Base-by-base conservation (phyloP, 129 eudicot genomes). In the Tagetes erecta region DNA sequence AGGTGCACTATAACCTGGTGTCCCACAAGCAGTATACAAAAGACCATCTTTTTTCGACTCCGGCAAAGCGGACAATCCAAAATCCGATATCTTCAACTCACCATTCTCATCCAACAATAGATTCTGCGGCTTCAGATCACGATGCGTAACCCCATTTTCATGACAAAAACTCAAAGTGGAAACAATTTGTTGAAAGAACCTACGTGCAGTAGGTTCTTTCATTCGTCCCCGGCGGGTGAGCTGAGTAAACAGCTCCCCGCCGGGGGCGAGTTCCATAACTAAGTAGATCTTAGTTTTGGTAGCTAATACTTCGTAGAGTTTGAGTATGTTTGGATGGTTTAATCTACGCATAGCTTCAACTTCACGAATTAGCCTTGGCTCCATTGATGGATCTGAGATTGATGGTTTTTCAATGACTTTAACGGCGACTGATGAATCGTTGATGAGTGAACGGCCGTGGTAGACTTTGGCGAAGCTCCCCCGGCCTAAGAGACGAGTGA, bases 401-500 rank as follows among this genome's bases (percentile, higher is more conserved):
- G 84, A 12, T 2, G 83, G 74, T 50, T 91, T 91, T 34, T 88
- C 94, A 42, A 91, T 88, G 2, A 86, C 88, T 60, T 91, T 88
- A n/a, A 91, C 75, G 2, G 95, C 97, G 0, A 85, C 90, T 20
- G 82, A 20, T 10, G 76, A 68, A 71, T 80, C 75, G 80, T 80
- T 82, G 52, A 20, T 39, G 34, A 87, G 67, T 2, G 79, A 74
- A 0, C 69, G 78, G 49, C 84, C 97, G 3, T 84, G 76, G 78
- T 86, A 91, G 13, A 92, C 95, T 63, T 93, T 93, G 0, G 97
- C 97, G 72, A 91, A 91, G 70, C 92, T 91, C 3, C 97, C 97
- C 0, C 89, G 87, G 41, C 97, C 97, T 4, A 91, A 72, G 1
- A 92, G 83, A 8, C 82, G 84, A 30, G 92, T 88, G 9, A 89